Percentiles rank a stretch among this genome's conserved stretches.
These are phyloP conservation scores for Ogataea methylovora DNA, from an alignment of 805 yeast genomes.

Conservation along the genomic window DNA sequence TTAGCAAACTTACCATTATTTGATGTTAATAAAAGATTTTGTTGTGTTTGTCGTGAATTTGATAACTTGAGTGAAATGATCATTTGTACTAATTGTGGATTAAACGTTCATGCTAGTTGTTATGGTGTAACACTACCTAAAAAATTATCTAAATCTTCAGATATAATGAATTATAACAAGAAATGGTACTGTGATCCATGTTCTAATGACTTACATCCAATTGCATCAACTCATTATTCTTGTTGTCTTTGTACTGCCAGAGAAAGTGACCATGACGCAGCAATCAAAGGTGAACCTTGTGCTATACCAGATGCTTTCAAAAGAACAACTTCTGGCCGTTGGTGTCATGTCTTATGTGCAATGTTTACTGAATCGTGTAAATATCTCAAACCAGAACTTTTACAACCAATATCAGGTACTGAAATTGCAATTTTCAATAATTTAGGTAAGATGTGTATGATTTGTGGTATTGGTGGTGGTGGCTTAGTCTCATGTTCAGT, in stretches of 20 bases:
- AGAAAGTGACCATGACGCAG: conserved; percentile 40
- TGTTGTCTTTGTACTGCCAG: conserved; percentile 62
- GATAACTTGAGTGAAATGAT: conserved; percentile 29
- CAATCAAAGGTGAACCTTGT: conserved; percentile 31
- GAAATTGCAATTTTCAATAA: conserved; percentile 24
- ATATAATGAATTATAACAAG: conserved; percentile 20
- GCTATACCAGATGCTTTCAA: conserved; percentile 60
- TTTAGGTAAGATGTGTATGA: conserved; percentile 29
- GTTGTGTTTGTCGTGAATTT: conserved; percentile 50
- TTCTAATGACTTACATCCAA: conserved; percentile 58
- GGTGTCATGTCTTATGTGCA: conserved; percentile 79
- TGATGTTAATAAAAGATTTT: conserved; percentile 27
- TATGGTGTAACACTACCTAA: conserved; percentile 40
- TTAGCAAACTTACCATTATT: conserved; percentile 11
- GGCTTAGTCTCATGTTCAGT: conserved; percentile 38
- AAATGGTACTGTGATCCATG: conserved; percentile 83
- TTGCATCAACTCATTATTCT: conserved; percentile 44
- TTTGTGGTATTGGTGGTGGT: conserved; percentile 43
- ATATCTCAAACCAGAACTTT: conserved; percentile 30
- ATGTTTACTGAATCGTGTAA: conserved; percentile 39
- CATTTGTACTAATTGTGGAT: conserved; percentile 58
- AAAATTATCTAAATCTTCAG: conserved; percentile 3
- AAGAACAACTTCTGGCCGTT: conserved; percentile 55
- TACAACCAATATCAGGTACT: conserved; percentile 43
- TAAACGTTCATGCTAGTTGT: conserved; percentile 64